A percentile compares a stretch with the other conserved stretches of the same genome.
phyloP scores from a whole-genome alignment of 345 rosid species.

The Dipteronia dyeriana region DNA sequence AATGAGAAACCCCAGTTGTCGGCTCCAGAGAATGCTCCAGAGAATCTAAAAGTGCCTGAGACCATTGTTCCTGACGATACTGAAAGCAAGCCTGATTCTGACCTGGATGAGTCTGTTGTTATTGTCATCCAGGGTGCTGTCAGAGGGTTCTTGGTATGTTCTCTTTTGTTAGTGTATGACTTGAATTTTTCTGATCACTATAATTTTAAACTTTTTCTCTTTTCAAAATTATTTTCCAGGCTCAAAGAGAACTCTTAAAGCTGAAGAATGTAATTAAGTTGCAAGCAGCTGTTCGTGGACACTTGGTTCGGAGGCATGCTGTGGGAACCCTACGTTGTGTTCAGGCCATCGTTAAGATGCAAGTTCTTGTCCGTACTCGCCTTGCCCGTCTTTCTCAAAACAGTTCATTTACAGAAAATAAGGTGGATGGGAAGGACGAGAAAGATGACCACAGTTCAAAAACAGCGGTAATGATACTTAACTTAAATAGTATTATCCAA shows the following conservation, averaged over 20 bases:
- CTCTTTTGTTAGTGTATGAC: neutral
- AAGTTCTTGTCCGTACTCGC: conserved; percentile 79
- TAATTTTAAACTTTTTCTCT: neutral
- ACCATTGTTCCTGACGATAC: conserved; percentile 24
- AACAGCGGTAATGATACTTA: conserved; percentile 40
- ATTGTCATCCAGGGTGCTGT: conserved; percentile 59
- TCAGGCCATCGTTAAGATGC: conserved; percentile 92
- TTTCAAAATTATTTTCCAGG: conserved; percentile 42
- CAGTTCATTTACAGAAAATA: conserved; percentile 27
- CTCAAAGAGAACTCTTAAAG: conserved; percentile 59
- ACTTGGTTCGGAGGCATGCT: conserved; percentile 87
- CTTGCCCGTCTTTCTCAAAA: conserved; percentile 42
- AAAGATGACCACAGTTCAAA: conserved; percentile 32
- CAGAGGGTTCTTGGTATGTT: conserved; percentile 56
- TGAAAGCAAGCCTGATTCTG: conserved; percentile 29
- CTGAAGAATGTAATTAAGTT: conserved; percentile 70
- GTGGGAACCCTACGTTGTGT: conserved; percentile 83
- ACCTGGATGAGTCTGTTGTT: conserved; percentile 47
- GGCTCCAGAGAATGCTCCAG: conserved; percentile 28
- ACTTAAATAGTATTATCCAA: neutral
- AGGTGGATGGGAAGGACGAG: conserved; percentile 24
- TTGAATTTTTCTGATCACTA: neutral
- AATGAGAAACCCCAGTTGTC: conserved; percentile 48
- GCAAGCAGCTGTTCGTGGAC: conserved; percentile 96
- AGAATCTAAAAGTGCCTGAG: conserved; percentile 34